These are phyloP conservation scores for Elsinoe australis DNA, from an alignment of 2,329 filamentous ascomycete species.

Conservation along the genomic window DNA sequence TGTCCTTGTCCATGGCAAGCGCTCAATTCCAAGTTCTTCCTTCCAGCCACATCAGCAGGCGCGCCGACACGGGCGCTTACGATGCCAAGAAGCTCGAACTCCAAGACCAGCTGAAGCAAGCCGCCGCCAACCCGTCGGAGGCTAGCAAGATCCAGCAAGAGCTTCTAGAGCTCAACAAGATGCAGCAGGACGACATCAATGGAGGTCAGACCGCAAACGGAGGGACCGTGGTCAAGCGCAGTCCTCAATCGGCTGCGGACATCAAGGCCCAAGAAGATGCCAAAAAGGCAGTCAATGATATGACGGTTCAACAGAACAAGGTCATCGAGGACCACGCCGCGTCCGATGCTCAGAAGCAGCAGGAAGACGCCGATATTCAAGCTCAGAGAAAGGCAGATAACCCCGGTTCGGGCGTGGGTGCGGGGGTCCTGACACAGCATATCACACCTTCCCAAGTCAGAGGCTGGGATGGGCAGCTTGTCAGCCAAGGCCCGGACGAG, in stretches of 20 bases:
- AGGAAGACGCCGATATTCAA: neutral
- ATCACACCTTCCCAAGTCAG: too few species aligned
- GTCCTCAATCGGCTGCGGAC: neutral
- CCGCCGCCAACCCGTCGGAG: too few species aligned
- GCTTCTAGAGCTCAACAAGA: neutral
- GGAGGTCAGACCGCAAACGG: neutral
- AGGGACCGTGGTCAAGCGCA: neutral
- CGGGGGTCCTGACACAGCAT: neutral
- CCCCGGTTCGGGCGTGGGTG: neutral
- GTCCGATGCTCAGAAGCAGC: neutral
- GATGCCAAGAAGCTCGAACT: too few species aligned
- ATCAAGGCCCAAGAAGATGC: neutral
- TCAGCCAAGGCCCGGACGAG: too few species aligned
- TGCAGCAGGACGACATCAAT: neutral
- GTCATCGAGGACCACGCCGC: neutral
- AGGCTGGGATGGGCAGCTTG: too few species aligned
- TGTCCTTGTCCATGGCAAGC: conserved; percentile 2
- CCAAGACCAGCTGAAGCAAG: too few species aligned
- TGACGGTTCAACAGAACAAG: neutral
- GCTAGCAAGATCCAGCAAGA: neutral
- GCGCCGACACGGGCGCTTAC: too few species aligned
- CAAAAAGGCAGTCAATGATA: neutral
- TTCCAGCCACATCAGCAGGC: too few species aligned
- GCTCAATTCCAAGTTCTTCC: neutral
- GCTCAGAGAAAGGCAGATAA: neutral